Conservation (phyloP, 495 filamentous ascomycete species). For the Neohortaea acidophila region DNA sequence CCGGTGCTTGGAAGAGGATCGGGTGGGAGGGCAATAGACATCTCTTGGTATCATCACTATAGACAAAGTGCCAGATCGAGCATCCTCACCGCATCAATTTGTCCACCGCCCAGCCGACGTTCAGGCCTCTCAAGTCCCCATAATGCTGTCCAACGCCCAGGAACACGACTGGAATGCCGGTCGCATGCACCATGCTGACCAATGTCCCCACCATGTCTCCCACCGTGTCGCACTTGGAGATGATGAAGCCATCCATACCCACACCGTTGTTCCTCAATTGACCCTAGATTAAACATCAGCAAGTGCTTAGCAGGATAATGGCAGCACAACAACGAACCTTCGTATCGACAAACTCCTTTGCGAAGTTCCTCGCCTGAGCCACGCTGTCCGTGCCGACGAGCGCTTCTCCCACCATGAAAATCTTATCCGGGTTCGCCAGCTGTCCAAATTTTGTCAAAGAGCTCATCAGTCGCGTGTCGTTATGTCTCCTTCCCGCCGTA, state of each 20-base stretch:
- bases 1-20: constrained; percentile 17
- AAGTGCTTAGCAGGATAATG: not conserved
- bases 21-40: not conserved
- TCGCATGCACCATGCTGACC: constrained; percentile 95
- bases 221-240: constrained; percentile 95
- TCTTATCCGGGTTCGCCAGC: constrained; percentile 90
- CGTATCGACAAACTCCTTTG: constrained; percentile 55
- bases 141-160: constrained; percentile 95
- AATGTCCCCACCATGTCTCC: constrained; percentile 96
- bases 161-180: constrained; percentile 78
- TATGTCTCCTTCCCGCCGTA: constrained; percentile 87
- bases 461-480: constrained; percentile 88
- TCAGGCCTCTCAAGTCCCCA: constrained; percentile 82
- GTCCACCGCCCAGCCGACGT: constrained; percentile 79
- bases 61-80: no score
- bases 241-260: constrained; percentile 80
- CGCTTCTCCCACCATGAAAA: constrained; percentile 97
- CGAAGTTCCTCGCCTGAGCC: constrained; percentile 90
- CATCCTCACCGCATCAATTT: constrained; percentile 44
- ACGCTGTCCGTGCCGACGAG: constrained; percentile 90
- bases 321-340: constrained; percentile 9
- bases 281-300: constrained; percentile 9
- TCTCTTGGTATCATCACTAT: no score
- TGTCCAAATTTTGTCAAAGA: constrained; percentile 93
- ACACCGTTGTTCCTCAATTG: constrained; percentile 34